A percentile compares a stretch with the other conserved stretches of the same genome.
phyloP scores from a whole-genome alignment of 257 asterid genomes.

The Nicotiana noctiflora region DNA sequence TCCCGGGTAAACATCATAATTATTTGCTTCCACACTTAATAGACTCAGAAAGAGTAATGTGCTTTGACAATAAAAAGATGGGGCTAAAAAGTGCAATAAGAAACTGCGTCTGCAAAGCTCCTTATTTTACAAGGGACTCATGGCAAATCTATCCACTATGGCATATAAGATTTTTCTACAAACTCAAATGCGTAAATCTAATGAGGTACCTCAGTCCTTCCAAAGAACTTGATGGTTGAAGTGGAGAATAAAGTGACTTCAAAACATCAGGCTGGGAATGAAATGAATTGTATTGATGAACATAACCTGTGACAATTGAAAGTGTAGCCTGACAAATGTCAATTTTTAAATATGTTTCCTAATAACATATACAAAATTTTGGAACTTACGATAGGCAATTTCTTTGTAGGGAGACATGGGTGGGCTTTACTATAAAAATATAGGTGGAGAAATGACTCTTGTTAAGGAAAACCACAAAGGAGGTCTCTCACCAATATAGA shows the following conservation, averaged over 20 bases:
- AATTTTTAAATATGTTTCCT: not conserved
- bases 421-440: not conserved
- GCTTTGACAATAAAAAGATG: not conserved
- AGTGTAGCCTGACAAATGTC: not conserved
- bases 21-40: not conserved
- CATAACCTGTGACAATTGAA: slow-evolving; percentile 53
- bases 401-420: not conserved
- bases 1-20: not conserved
- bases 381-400: not conserved
- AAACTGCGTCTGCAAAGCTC: not conserved
- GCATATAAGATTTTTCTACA: not conserved
- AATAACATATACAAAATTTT: not conserved
- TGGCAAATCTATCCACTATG: not conserved
- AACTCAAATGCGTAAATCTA: not conserved
- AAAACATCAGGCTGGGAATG: slow-evolving; percentile 91
- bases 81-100: not conserved
- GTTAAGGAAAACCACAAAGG: not conserved
- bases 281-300: slow-evolving; percentile 79
- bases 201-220: slow-evolving; percentile 73
- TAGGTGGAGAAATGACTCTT: not conserved
- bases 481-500: slow-evolving; percentile 66
- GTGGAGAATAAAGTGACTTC: slow-evolving; percentile 84
- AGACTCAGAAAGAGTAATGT: not conserved
- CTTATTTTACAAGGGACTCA: not conserved
- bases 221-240: slow-evolving; percentile 74